phyloP scores from a whole-genome alignment of 2,329 filamentous ascomycete genomes.

The Mollisiaceae sp. region DNA sequence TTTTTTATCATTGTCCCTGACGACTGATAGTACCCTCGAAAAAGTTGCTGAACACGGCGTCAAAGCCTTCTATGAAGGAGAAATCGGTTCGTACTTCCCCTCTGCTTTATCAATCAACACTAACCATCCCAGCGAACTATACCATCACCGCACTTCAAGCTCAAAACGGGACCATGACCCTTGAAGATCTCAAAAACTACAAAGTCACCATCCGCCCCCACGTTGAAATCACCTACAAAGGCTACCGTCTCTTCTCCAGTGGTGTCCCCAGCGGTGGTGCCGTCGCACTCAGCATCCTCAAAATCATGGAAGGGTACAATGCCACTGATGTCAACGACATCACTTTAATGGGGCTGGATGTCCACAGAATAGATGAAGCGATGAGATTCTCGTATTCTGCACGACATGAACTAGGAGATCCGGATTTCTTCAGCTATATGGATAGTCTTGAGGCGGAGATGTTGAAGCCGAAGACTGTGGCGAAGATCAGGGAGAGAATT shows the following conservation, averaged over 20 bases:
- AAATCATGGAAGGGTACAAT: slow-evolving; percentile 74
- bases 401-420: slow-evolving; percentile 82
- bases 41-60: slow-evolving; percentile 63
- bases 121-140: slow-evolving; percentile 52
- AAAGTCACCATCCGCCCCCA: slow-evolving; percentile 66
- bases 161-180: slow-evolving; percentile 69
- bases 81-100: slow-evolving; percentile 47
- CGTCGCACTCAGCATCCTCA: slow-evolving; percentile 70
- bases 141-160: slow-evolving; percentile 63
- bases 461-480: slow-evolving; percentile 64
- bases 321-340: slow-evolving; percentile 50
- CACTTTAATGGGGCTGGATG: slow-evolving; percentile 62
- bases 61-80: slow-evolving; percentile 66
- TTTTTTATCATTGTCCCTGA: neutral
- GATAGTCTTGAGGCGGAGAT: slow-evolving; percentile 69
- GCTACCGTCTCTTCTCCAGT: slow-evolving; percentile 71
- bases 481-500: slow-evolving; percentile 68
- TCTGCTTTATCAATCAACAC: neutral
- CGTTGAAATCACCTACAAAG: slow-evolving; percentile 68
- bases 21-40: slow-evolving; percentile 57
- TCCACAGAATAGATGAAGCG: slow-evolving; percentile 84
- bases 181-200: slow-evolving; percentile 70
- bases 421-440: slow-evolving; percentile 70
- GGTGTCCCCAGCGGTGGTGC: slow-evolving; percentile 80
- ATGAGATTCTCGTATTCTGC: slow-evolving; percentile 88